These are phyloP conservation scores for Vaccinium vitisidaea DNA, from an alignment of 148 eudicot genomes.

Conservation along the genomic window DNA sequence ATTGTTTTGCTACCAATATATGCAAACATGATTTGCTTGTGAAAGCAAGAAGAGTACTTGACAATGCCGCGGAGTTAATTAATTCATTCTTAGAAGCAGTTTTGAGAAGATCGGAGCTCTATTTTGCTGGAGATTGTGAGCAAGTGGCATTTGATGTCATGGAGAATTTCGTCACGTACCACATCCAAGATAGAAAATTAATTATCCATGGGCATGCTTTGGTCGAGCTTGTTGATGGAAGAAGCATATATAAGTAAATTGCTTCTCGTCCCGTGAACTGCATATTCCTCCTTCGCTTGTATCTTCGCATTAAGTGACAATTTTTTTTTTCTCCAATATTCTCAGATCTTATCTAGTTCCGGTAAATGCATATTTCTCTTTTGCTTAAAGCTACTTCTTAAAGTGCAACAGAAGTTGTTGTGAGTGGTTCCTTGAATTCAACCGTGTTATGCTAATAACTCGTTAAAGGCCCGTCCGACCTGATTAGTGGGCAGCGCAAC, in stretches of 20 bases:
- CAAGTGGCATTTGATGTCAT: neutral
- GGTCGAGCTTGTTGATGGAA: neutral
- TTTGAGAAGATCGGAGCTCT: neutral
- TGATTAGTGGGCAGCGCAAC: neutral
- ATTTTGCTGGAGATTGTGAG: neutral
- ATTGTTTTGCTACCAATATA: neutral
- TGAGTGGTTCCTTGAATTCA: neutral
- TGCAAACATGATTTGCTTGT: neutral
- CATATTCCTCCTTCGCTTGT: neutral
- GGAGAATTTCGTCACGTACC: neutral
- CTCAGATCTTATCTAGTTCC: neutral
- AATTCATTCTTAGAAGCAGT: neutral
- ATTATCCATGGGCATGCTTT: neutral
- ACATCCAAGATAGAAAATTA: neutral
- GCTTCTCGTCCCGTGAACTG: neutral
- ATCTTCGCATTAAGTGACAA: neutral
- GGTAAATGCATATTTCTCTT: neutral
- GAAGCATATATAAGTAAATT: neutral
- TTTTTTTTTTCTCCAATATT: neutral
- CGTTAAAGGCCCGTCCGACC: neutral
- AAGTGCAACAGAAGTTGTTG: neutral
- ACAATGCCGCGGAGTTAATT: neutral
- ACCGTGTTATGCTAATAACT: neutral
- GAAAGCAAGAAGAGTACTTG: neutral
- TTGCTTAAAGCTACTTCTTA: neutral